Conservation (phyloP, 1,139 yeast species). For the Candida pseudoviswanathii region DNA sequence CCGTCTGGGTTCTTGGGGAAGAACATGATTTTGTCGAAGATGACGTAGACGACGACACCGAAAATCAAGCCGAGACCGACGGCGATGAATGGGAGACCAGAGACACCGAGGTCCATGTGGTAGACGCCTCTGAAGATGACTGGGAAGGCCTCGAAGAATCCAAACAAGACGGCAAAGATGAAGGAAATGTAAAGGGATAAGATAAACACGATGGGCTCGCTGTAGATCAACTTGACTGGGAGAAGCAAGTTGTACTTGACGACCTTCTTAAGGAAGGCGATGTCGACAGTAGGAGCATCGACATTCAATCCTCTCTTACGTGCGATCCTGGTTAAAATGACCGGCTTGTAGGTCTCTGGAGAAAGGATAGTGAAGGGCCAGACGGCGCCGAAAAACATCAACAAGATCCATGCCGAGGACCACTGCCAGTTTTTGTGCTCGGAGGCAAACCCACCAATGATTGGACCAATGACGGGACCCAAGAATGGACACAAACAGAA, state of each 20-base stretch:
- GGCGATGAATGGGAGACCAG: slow-evolving; percentile 70
- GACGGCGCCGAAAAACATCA: slow-evolving; percentile 70
- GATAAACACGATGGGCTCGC: slow-evolving; percentile 70
- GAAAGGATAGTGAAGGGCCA: slow-evolving; percentile 57
- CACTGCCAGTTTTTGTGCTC: slow-evolving; percentile 74
- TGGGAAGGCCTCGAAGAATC: slow-evolving; percentile 79
- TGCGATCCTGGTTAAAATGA: slow-evolving; percentile 59
- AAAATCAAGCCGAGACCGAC: slow-evolving; percentile 64
- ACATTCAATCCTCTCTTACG: slow-evolving; percentile 56
- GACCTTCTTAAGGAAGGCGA: slow-evolving; percentile 24
- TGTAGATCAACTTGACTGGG: slow-evolving; percentile 64
- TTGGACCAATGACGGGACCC: slow-evolving; percentile 84
- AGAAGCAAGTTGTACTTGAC: slow-evolving; percentile 53
- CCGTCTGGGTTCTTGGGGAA: slow-evolving; percentile 68
- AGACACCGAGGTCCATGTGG: slow-evolving; percentile 55
- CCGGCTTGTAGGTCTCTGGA: slow-evolving; percentile 74
- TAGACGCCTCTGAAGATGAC: slow-evolving; percentile 68
- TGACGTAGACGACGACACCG: slow-evolving; percentile 55
- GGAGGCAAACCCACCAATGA: slow-evolving; percentile 78
- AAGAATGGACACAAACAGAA: slow-evolving; percentile 72
- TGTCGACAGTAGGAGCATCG: slow-evolving; percentile 29
- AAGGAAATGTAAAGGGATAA: slow-evolving; percentile 70
- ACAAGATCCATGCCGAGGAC: slow-evolving; percentile 71
- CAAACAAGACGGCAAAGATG: slow-evolving; percentile 73
- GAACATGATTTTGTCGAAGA: slow-evolving; percentile 47